Evolutionary conservation across 2,329 filamentous ascomycete genomes (phyloP).

Genomic region (Colletotrichum euphorbiae): DNA sequence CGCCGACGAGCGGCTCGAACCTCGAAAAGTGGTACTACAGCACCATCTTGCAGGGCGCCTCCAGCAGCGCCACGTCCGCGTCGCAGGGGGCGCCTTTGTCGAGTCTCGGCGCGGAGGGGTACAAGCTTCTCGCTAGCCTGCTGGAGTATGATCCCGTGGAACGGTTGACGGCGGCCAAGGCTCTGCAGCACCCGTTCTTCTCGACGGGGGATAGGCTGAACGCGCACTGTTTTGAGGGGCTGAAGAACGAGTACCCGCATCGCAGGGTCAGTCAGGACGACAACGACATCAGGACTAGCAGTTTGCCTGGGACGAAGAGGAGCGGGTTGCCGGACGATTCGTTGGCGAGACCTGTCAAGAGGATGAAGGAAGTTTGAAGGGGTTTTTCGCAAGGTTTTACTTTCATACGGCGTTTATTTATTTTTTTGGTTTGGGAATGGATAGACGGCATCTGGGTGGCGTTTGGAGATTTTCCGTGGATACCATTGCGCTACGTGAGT

Average conservation of each 20-base stretch:
- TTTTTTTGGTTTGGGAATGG: slow-evolving; percentile 1
- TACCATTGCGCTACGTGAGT: no score
- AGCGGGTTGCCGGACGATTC: slow-evolving; percentile 86
- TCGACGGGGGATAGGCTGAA: slow-evolving; percentile 77
- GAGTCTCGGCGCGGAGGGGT: slow-evolving; percentile 79
- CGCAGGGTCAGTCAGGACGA: slow-evolving; percentile 93
- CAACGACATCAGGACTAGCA: slow-evolving; percentile 92
- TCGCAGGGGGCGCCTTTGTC: slow-evolving; percentile 58
- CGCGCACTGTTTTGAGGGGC: slow-evolving; percentile 89
- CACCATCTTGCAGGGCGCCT: slow-evolving; percentile 71
- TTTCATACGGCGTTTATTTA: not conserved
- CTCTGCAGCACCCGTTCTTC: slow-evolving; percentile 93
- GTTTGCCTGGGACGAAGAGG: slow-evolving; percentile 89
- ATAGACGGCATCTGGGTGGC: no score
- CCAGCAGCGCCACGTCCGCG: slow-evolving; percentile 60
- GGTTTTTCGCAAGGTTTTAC: not conserved
- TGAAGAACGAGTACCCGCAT: slow-evolving; percentile 89
- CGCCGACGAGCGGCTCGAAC: slow-evolving; percentile 54
- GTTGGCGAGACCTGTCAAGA: slow-evolving; percentile 72
- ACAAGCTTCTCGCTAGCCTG: slow-evolving; percentile 82
- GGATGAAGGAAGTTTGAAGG: slow-evolving; percentile 64
- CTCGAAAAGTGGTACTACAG: slow-evolving; percentile 86
- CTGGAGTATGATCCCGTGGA: slow-evolving; percentile 94
- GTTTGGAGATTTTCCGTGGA: no score
- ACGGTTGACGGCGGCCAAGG: slow-evolving; percentile 86